phyloP scores from a whole-genome alignment of 2,329 filamentous ascomycete genomes.

The Zopfia rhizophila region DNA sequence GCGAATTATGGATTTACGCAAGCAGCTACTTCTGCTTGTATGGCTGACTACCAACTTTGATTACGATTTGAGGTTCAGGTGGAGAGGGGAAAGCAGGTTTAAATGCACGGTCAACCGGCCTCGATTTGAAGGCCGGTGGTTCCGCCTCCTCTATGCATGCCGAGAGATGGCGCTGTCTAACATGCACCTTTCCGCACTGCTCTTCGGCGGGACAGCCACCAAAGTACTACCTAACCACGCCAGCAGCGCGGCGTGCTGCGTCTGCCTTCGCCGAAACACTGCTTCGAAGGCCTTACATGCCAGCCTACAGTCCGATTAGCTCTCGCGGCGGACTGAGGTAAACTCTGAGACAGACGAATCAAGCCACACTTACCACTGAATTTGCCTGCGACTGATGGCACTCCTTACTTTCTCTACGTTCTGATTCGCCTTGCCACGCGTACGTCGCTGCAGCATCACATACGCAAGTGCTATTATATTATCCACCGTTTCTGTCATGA shows the following conservation, averaged over 20 bases:
- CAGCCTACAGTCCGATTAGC: conserved; percentile 62
- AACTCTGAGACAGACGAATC: conserved; percentile 35
- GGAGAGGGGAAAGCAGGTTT: conserved; percentile 9
- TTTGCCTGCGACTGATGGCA: conserved; percentile 68
- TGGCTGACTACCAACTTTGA: no score
- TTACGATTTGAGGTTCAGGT: no score
- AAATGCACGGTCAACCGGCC: background rate
- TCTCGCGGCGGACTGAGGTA: conserved; percentile 10
- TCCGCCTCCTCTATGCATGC: conserved; percentile 19
- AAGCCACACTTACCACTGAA: conserved; percentile 66
- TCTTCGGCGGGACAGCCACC: conserved; percentile 35
- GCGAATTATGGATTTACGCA: no score
- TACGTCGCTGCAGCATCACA: conserved; percentile 68
- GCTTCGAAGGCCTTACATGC: conserved; percentile 75
- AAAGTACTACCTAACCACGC: conserved; percentile 68
- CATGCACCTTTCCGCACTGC: conserved; percentile 40
- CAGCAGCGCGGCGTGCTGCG: conserved; percentile 71
- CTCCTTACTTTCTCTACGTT: conserved; percentile 55
- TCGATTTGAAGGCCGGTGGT: background rate
- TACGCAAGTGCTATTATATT: conserved; percentile 73
- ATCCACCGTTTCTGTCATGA: conserved; percentile 69
- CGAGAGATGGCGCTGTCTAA: conserved; percentile 38
- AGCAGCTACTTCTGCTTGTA: no score
- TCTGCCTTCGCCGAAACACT: conserved; percentile 77
- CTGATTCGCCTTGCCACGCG: conserved; percentile 58